Evolutionary conservation across 768 basidiomycete genomes (phyloP).

Genomic region (Sarcodon sp.): DNA sequence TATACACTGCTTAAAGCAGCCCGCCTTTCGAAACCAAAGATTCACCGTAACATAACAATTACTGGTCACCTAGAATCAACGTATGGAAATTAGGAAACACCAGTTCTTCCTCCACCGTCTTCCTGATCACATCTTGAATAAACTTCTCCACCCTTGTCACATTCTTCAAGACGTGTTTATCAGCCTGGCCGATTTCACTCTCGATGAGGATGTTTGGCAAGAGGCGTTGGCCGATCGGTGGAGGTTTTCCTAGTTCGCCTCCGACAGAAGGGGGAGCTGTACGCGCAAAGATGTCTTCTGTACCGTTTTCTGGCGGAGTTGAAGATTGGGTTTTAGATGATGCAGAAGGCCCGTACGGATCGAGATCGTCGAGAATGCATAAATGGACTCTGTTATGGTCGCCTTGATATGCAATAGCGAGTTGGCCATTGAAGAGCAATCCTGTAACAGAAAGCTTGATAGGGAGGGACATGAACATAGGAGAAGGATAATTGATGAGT

Average conservation of each 20-base stretch:
- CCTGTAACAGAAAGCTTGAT: conserved; percentile 90
- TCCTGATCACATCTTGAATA: conserved; percentile 90
- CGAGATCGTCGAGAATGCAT: conserved; percentile 79
- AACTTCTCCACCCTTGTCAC: conserved; percentile 92
- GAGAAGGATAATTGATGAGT: conserved; percentile 93
- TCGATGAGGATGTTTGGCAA: conserved; percentile 86
- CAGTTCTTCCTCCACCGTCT: conserved; percentile 89
- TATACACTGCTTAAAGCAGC: too few species aligned
- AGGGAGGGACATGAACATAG: conserved; percentile 93
- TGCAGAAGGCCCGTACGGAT: conserved; percentile 67
- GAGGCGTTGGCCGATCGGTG: conserved; percentile 72
- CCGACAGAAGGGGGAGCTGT: conserved; percentile 21
- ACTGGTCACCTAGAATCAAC: conserved; percentile 14
- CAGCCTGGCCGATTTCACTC: conserved; percentile 91
- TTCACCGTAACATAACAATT: neutral
- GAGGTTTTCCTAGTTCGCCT: conserved; percentile 45
- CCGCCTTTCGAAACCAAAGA: too few species aligned
- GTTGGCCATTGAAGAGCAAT: conserved; percentile 73
- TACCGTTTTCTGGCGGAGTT: conserved; percentile 49
- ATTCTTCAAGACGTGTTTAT: conserved; percentile 93
- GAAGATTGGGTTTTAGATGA: conserved; percentile 18
- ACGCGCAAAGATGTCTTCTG: conserved; percentile 34
- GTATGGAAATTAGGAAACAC: conserved; percentile 97
- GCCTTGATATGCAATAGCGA: conserved; percentile 88
- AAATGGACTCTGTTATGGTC: conserved; percentile 71